Base-by-base conservation (phyloP, 768 basidiomycete genomes). In the Leucocoprinus sp. region DNA sequence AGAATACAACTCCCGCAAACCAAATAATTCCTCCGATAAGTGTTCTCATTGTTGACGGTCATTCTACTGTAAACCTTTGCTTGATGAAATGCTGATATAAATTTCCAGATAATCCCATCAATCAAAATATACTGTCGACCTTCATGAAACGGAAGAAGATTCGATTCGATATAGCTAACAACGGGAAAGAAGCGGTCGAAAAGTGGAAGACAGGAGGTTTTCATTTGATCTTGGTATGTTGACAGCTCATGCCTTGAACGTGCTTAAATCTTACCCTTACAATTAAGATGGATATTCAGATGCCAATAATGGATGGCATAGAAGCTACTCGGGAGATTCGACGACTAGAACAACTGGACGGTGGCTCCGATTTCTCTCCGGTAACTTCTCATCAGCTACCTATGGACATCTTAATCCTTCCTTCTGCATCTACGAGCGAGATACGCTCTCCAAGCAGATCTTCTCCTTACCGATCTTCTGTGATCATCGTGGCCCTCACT, bases 261-360 rank as follows among this genome's bases (percentile, higher is more conserved):
- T 38, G 12, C 9, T 29, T 45, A 27, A 26, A 50, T 18, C 47
- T 60, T 28, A 61, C n/a, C 37, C 52, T 38, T 42, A 29, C 29
- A 26, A 22, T 49, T 3, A 53, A 97, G 95, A 99, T 99, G 96
- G 96, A 99, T 68, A 98, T 99, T 43, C 95, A 98, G 65, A 93
- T 99, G 79, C 96, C 96, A 7, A 83, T 98, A 54, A 98, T 96
- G 88, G 91, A 95, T 63, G 96, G 96, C 26, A 96, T 98, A 39
- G 80, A 90, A 59, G 96, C 96, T 5, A 99, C 96, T 3, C 93
- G 92, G 56, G 89, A 93, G 61, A 99, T 99, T 48, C 75, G 96
- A 42, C 77, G 81, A 43, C 63, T 93, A 34, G 95, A 98, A 60
- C 84, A 80, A 55, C 50, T 64, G 28, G 79, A 74, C 49, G 75